A percentile compares a stretch with the other conserved stretches of the same genome.
Conservation (phyloP, 345 rosid genomes). For the Ricinus communis region DNA sequence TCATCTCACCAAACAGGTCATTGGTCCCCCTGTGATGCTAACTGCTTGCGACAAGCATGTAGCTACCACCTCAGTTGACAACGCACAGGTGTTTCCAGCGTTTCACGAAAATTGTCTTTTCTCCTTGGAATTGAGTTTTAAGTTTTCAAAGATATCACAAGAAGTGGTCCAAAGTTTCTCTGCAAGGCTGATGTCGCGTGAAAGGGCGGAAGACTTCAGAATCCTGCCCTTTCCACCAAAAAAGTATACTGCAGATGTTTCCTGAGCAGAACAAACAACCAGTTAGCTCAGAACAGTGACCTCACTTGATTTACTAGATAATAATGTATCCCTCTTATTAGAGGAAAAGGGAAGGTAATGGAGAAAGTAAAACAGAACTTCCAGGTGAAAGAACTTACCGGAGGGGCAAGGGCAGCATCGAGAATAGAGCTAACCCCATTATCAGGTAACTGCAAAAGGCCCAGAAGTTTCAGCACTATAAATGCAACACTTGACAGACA, state of each 20-base stretch:
- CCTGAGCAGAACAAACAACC: conserved; percentile 41
- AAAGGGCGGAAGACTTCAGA: conserved; percentile 52
- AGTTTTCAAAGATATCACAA: conserved; percentile 36
- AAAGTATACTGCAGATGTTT: conserved; percentile 64
- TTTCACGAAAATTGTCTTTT: neutral
- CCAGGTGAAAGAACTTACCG: conserved; percentile 47
- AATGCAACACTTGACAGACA: conserved; percentile 49
- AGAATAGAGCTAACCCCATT: conserved; percentile 60
- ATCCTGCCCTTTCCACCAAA: conserved; percentile 80
- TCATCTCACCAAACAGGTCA: neutral
- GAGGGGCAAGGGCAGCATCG: conserved; percentile 83
- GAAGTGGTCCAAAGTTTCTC: conserved; percentile 70
- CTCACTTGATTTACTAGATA: neutral
- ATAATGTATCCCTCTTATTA: neutral
- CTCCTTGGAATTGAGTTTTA: conserved; percentile 28
- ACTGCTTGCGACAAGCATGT: neutral
- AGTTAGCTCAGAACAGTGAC: neutral
- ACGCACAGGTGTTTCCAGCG: neutral
- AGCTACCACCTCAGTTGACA: neutral
- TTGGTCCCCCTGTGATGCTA: neutral
- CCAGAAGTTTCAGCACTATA: conserved; percentile 43
- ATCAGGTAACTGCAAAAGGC: conserved; percentile 62
- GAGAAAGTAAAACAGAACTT: neutral
- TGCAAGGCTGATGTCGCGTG: conserved; percentile 47
- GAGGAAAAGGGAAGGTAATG: neutral